Evolutionary conservation across 164 flowering plant genomes (phyloP).

Genomic region (Brasenia schreberi): DNA sequence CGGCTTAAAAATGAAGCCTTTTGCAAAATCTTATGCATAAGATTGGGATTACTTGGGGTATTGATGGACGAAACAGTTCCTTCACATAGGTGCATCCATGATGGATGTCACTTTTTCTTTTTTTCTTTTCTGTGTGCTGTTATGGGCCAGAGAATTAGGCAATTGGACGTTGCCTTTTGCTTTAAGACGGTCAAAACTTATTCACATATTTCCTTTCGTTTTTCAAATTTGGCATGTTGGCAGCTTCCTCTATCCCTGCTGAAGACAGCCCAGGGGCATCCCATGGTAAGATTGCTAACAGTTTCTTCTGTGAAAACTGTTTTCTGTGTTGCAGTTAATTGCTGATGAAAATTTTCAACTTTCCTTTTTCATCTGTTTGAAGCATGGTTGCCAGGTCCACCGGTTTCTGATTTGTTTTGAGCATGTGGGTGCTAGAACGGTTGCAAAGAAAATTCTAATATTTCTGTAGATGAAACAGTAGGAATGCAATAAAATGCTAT

Average conservation of each 20-base stretch:
- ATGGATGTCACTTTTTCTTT: neutral
- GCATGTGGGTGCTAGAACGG: neutral
- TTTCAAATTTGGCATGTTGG: neutral
- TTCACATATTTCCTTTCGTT: neutral
- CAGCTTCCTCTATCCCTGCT: conserved; percentile 91
- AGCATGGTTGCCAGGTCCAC: neutral
- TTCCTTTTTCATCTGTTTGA: neutral
- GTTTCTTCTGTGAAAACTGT: neutral
- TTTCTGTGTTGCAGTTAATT: neutral
- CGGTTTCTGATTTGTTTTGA: neutral
- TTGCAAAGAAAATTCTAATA: neutral
- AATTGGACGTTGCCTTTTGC: neutral
- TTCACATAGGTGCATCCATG: neutral
- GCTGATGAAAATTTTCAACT: no score
- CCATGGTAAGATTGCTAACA: conserved; percentile 47
- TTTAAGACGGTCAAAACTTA: neutral
- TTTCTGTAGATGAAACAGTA: neutral
- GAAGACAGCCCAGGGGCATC: conserved; percentile 93
- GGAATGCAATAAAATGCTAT: no score
- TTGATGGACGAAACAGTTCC: neutral
- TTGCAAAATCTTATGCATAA: neutral
- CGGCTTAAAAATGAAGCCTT: neutral
- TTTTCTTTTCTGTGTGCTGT: neutral
- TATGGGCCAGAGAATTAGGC: neutral
- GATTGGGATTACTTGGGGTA: neutral